A percentile compares a stretch with the other conserved stretches of the same genome.
Conservation (phyloP, 495 filamentous ascomycete genomes). For the Jackrogersella multiformis region DNA sequence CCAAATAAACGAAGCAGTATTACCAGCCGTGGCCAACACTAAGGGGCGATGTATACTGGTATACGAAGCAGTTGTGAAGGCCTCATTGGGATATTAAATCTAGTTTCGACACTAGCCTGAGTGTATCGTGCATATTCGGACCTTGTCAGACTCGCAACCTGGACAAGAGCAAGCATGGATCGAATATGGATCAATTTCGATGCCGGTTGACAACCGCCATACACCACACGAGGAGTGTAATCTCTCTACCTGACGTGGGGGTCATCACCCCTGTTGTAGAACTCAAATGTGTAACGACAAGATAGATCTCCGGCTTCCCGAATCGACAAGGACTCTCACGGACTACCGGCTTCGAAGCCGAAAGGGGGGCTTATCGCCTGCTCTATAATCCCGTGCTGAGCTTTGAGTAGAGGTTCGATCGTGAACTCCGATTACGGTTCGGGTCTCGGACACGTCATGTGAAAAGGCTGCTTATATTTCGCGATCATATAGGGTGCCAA, state of each 20-base stretch:
- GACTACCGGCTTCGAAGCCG: conserved; percentile 34
- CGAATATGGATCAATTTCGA: conserved; percentile 28
- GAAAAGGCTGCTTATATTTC: conserved; percentile 16
- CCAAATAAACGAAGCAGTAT: conserved; percentile 15
- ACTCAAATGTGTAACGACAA: conserved; percentile 6
- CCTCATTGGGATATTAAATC: conserved; percentile 8
- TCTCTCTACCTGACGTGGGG: conserved; percentile 25
- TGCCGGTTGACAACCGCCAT: conserved; percentile 9
- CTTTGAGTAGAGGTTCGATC: conserved; percentile 1
- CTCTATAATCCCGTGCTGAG: neutral
- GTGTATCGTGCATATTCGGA: conserved; percentile 35
- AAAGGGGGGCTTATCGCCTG: conserved; percentile 6
- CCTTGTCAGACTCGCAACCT: conserved; percentile 36
- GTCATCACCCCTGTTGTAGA: conserved; percentile 28
- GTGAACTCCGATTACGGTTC: conserved; percentile 19
- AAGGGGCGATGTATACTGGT: conserved; percentile 11
- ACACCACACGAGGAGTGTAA: conserved; percentile 13
- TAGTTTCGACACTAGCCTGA: conserved; percentile 19
- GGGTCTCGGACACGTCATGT: conserved; percentile 6
- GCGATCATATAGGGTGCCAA: conserved; percentile 28
- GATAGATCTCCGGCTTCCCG: conserved; percentile 25
- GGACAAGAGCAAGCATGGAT: conserved; percentile 17
- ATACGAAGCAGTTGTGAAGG: conserved; percentile 1
- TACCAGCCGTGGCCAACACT: conserved; percentile 6
- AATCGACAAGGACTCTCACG: conserved; percentile 22